A percentile compares a stretch with the other conserved stretches of the same genome.
phyloP scores from a whole-genome alignment of 2,329 filamentous ascomycete genomes.

The Drechslerella dactyloides region DNA sequence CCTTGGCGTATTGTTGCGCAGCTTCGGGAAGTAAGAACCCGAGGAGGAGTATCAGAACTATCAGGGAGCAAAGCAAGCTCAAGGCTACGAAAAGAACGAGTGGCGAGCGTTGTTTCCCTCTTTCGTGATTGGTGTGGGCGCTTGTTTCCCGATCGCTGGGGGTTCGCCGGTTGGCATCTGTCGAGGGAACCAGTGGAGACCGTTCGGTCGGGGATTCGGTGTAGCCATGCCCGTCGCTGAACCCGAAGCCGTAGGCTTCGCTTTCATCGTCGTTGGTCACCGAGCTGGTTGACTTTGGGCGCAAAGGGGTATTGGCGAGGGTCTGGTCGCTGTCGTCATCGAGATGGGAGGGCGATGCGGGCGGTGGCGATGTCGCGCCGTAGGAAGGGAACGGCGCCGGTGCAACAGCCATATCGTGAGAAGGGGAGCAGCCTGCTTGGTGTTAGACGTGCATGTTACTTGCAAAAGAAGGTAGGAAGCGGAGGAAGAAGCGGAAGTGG shows the following conservation, averaged over 20 bases:
- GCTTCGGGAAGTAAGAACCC: conserved; percentile 81
- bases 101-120: conserved; percentile 16
- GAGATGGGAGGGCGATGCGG: neutral
- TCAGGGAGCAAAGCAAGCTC: conserved; percentile 67
- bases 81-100: conserved; percentile 68
- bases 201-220: conserved; percentile 8
- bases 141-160: neutral
- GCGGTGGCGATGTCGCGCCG: conserved; percentile 18
- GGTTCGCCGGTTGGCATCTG: neutral
- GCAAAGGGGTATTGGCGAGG: conserved; percentile 28
- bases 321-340: conserved; percentile 44
- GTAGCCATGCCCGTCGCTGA: neutral
- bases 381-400: conserved; percentile 31
- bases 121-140: conserved; percentile 25
- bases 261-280: neutral
- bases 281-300: conserved; percentile 13
- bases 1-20: conserved; percentile 83
- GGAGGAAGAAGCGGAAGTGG: neutral
- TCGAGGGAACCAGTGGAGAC: conserved; percentile 21
- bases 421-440: neutral
- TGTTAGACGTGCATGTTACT: neutral
- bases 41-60: conserved; percentile 73
- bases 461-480: neutral
- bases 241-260: neutral
- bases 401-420: conserved; percentile 25